These are phyloP conservation scores for Lecanosticta acicola DNA, from an alignment of 2,329 filamentous ascomycete genomes.

Conservation along the genomic window DNA sequence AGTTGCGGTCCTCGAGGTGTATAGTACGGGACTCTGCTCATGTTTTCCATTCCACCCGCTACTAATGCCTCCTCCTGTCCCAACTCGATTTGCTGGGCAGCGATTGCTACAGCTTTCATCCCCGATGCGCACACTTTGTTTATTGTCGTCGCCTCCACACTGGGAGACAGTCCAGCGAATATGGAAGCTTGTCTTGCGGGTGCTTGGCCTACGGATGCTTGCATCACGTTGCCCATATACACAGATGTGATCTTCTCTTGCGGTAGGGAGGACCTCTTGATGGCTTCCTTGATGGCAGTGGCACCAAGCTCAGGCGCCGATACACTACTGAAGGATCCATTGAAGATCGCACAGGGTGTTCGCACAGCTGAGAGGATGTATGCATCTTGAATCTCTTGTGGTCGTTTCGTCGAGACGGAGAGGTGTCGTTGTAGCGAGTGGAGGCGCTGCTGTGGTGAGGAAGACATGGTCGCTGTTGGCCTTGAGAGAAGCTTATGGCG, in stretches of 20 bases:
- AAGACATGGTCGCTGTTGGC: slow-evolving; percentile 22
- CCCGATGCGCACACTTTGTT: slow-evolving; percentile 98
- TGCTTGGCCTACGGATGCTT: slow-evolving; percentile 77
- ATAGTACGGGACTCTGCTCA: slow-evolving; percentile 92
- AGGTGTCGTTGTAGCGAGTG: slow-evolving; percentile 37
- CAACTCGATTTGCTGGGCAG: slow-evolving; percentile 90
- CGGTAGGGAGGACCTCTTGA: slow-evolving; percentile 80
- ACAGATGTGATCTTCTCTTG: slow-evolving; percentile 78
- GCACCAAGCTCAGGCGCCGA: slow-evolving; percentile 84
- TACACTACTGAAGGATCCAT: slow-evolving; percentile 79
- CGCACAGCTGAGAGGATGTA: slow-evolving; percentile 89
- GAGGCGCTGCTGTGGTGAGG: slow-evolving; percentile 24
- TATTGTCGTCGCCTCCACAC: slow-evolving; percentile 81
- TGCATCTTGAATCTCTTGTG: slow-evolving; percentile 74
- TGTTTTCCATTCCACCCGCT: slow-evolving; percentile 96
- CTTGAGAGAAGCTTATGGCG: slow-evolving; percentile 20
- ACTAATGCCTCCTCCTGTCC: slow-evolving; percentile 83
- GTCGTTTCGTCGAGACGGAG: slow-evolving; percentile 43
- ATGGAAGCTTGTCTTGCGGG: slow-evolving; percentile 87
- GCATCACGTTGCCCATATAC: slow-evolving; percentile 95
- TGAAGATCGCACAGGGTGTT: slow-evolving; percentile 94
- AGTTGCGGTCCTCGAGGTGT: slow-evolving; percentile 73
- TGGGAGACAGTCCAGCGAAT: slow-evolving; percentile 76
- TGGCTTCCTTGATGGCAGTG: slow-evolving; percentile 82
- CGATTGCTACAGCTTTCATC: slow-evolving; percentile 83